phyloP scores from a whole-genome alignment of 1,284 basidiomycete species.

The Cerioporus squamosus region DNA sequence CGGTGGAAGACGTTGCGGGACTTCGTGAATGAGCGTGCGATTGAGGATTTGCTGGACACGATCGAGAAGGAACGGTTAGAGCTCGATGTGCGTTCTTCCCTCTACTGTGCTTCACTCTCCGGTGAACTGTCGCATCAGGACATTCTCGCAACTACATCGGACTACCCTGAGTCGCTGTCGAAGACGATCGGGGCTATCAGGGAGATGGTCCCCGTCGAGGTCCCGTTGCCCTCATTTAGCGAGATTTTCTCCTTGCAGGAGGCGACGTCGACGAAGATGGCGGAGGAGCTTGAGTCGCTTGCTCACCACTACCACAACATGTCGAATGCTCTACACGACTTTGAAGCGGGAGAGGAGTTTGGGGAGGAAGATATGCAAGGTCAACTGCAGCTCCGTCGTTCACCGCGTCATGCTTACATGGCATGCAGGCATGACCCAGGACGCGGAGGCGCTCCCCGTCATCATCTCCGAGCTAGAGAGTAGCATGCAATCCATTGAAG shows the following conservation, averaged over 20 bases:
- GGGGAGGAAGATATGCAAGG: slow-evolving; percentile 72
- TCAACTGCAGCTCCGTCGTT: slow-evolving; percentile 28
- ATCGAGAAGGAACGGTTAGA: slow-evolving; percentile 69
- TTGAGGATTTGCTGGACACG: slow-evolving; percentile 73
- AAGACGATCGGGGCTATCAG: slow-evolving; percentile 59
- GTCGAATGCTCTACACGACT: slow-evolving; percentile 64
- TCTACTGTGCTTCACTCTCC: background rate
- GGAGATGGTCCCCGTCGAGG: slow-evolving; percentile 49
- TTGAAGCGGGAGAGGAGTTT: slow-evolving; percentile 66
- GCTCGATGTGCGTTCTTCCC: slow-evolving; percentile 59
- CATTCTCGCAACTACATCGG: slow-evolving; percentile 60
- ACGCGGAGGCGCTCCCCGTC: slow-evolving; percentile 72
- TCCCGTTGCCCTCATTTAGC: slow-evolving; percentile 47
- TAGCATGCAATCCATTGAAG: slow-evolving; percentile 52
- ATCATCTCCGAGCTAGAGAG: slow-evolving; percentile 76
- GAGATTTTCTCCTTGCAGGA: slow-evolving; percentile 60
- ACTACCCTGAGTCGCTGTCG: slow-evolving; percentile 66
- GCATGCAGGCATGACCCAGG: slow-evolving; percentile 69
- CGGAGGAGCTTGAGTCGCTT: slow-evolving; percentile 69
- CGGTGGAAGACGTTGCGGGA: slow-evolving; percentile 82
- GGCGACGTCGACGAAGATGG: slow-evolving; percentile 63
- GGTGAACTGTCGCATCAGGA: slow-evolving; percentile 45
- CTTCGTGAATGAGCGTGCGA: slow-evolving; percentile 79
- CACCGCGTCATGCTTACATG: background rate
- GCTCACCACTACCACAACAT: slow-evolving; percentile 77